Conservation (phyloP, 2,329 filamentous ascomycete species). For the Akanthomyces lecanii region DNA sequence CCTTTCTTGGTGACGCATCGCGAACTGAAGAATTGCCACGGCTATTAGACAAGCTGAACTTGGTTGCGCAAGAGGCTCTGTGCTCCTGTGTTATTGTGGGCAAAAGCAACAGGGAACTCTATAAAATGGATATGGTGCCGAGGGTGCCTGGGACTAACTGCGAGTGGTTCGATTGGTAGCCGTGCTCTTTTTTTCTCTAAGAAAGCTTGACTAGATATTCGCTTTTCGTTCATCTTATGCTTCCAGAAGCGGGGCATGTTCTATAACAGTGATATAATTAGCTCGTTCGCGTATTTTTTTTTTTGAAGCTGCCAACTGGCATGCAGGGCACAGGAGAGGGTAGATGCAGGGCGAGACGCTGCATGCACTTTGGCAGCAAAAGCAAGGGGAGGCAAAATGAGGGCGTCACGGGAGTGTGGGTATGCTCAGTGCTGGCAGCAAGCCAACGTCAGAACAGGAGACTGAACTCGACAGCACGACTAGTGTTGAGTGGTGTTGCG, state of each 20-base stretch:
- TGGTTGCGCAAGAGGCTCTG: not conserved
- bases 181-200: not conserved
- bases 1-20: not conserved
- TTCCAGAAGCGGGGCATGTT: not conserved
- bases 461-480: not conserved
- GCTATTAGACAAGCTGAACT: not conserved
- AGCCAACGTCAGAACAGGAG: not conserved
- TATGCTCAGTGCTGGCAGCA: conserved; percentile 30
- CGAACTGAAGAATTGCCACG: not conserved
- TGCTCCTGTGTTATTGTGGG: not conserved
- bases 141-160: not conserved
- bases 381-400: not conserved
- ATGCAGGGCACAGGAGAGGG: not conserved
- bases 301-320: not conserved
- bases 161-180: not conserved
- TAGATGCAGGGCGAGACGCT: not conserved
- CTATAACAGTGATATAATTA: not conserved
- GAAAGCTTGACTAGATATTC: not conserved
- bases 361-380: not conserved
- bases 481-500: not conserved
- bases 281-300: not conserved
- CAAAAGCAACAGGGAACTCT: conserved; percentile 3
- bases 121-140: conserved; percentile 6
- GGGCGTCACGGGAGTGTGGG: not conserved
- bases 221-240: not conserved